phyloP scores from a whole-genome alignment of 2,329 filamentous ascomycete species.

The Talaromyces sp. region DNA sequence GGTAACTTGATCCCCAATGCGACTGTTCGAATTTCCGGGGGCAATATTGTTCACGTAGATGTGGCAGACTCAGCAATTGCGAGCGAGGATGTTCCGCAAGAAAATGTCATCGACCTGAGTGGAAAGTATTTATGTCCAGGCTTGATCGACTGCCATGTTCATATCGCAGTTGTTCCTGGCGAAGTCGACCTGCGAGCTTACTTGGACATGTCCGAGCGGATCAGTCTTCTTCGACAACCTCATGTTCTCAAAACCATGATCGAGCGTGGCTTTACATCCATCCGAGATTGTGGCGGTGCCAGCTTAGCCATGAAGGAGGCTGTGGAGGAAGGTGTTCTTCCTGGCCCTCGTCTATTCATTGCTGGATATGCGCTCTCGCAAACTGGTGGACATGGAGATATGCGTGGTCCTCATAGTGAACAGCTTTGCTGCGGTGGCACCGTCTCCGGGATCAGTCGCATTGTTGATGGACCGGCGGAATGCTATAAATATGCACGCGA shows the following conservation, averaged over 20 bases:
- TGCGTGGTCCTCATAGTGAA: conserved; percentile 46
- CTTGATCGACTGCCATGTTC: conserved; percentile 57
- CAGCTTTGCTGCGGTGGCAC: conserved; percentile 52
- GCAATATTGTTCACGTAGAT: conserved; percentile 14
- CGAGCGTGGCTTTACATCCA: conserved; percentile 60
- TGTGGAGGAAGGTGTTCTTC: conserved; percentile 57
- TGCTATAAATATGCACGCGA: conserved; percentile 58
- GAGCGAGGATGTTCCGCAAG: background rate
- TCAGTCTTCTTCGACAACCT: conserved; percentile 25
- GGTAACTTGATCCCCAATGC: conserved; percentile 17
- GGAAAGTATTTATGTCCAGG: conserved; percentile 55
- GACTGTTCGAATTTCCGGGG: conserved; percentile 17
- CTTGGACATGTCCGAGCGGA: conserved; percentile 19
- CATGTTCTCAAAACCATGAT: conserved; percentile 51
- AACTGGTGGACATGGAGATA: conserved; percentile 62
- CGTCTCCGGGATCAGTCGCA: conserved; percentile 40
- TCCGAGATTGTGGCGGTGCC: conserved; percentile 63
- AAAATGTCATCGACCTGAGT: conserved; percentile 40
- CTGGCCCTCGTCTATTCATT: conserved; percentile 60
- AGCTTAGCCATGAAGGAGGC: conserved; percentile 56
- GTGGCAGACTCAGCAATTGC: background rate
- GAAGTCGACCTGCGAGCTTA: conserved; percentile 25
- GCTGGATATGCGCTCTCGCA: conserved; percentile 58
- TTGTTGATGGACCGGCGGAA: conserved; percentile 59
- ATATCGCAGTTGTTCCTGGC: conserved; percentile 52